Percentiles rank a stretch among this genome's conserved stretches.
phyloP scores from a whole-genome alignment of 1,284 basidiomycete genomes.

The Volvariella surrecta region DNA sequence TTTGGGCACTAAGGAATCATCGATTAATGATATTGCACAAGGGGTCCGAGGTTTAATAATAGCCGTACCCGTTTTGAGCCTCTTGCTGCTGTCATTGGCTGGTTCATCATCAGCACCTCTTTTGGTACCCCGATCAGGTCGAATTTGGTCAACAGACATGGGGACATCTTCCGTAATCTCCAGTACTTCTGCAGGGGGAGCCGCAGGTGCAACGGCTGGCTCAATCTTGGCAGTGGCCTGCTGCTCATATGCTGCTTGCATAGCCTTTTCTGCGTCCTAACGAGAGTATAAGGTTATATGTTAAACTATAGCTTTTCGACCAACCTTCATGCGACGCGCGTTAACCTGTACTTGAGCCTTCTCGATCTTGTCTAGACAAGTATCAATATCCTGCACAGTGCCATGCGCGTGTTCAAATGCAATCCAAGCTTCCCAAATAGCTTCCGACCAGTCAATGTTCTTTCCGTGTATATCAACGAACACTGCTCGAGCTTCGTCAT shows the following conservation, averaged over 20 bases:
- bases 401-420: conserved; percentile 84
- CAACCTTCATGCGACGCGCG: conserved; percentile 57
- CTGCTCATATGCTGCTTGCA: conserved; percentile 41
- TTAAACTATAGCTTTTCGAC: conserved; percentile 9
- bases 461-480: conserved; percentile 61
- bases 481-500: conserved; percentile 53
- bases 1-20: conserved; percentile 29
- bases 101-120: conserved; percentile 52
- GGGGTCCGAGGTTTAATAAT: conserved; percentile 4
- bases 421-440: conserved; percentile 82
- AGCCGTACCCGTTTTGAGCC: conserved; percentile 46
- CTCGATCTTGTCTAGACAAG: conserved; percentile 60
- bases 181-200: conserved; percentile 9
- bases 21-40: neutral
- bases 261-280: conserved; percentile 54
- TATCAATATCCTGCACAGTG: conserved; percentile 57
- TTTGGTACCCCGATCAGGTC: conserved; percentile 38
- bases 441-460: conserved; percentile 88
- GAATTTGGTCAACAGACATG: conserved; percentile 49
- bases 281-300: neutral
- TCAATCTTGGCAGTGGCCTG: conserved; percentile 29
- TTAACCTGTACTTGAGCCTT: conserved; percentile 58
- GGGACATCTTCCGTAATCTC: conserved; percentile 10
- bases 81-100: conserved; percentile 40
- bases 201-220: conserved; percentile 19